Evolutionary conservation across 2,329 filamentous ascomycete species (phyloP).

Genomic region (Plenodomus tracheiphilus): DNA sequence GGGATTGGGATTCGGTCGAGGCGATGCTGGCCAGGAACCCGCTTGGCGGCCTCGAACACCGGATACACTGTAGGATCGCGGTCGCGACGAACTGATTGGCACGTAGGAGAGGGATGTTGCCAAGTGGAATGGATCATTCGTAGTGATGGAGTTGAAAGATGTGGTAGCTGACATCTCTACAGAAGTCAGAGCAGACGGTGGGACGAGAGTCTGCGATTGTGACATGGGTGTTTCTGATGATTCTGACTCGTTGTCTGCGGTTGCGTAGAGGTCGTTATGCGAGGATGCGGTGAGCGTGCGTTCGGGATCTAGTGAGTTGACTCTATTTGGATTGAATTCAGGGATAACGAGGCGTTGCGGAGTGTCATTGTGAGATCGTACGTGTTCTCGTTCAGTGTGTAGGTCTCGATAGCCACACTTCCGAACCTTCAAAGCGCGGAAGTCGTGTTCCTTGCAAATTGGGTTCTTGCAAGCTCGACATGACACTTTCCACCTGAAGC

Average conservation of each 20-base stretch:
- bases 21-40: conserved; percentile 30
- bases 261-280: conserved; percentile 25
- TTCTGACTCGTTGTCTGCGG: conserved; percentile 31
- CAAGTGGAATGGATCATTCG: conserved; percentile 27
- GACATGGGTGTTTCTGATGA: conserved; percentile 37
- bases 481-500: conserved; percentile 62
- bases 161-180: conserved; percentile 36
- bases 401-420: conserved; percentile 63
- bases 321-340: conserved; percentile 39
- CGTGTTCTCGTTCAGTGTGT: conserved; percentile 51
- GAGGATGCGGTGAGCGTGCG: conserved; percentile 29
- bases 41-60: conserved; percentile 40
- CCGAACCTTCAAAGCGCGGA: conserved; percentile 58
- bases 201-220: conserved; percentile 40
- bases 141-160: conserved; percentile 28
- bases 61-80: conserved; percentile 44
- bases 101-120: conserved; percentile 32
- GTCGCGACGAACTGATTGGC: conserved; percentile 40
- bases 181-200: conserved; percentile 22
- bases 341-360: conserved; percentile 41
- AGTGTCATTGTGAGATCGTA: conserved; percentile 39
- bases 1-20: conserved; percentile 28
- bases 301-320: conserved; percentile 27
- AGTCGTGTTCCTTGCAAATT: conserved; percentile 63
- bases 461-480: conserved; percentile 61